Evolutionary conservation across 768 basidiomycete species (phyloP).

Genomic region (Phylloporus scabripes): DNA sequence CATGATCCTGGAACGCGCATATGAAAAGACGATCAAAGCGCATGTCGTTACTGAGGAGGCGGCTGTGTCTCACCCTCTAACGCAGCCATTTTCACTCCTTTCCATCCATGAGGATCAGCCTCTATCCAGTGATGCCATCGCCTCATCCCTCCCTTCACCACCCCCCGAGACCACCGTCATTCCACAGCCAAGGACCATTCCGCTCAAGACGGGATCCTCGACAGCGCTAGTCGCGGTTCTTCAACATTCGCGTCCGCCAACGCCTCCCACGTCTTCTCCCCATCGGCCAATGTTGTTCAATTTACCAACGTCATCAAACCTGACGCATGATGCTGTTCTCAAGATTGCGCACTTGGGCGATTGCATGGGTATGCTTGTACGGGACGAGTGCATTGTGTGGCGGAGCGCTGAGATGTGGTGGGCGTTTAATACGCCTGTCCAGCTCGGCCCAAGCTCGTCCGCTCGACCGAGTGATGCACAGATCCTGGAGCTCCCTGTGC

Average conservation of each 20-base stretch:
- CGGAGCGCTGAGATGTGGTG: slow-evolving; percentile 94
- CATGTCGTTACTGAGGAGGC: slow-evolving; percentile 41
- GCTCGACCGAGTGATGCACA: slow-evolving; percentile 65
- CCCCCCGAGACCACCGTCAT: slow-evolving; percentile 16
- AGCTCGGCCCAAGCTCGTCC: slow-evolving; percentile 57
- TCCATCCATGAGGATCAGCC: slow-evolving; percentile 22
- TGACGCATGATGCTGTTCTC: slow-evolving; percentile 53
- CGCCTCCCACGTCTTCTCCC: slow-evolving; percentile 12
- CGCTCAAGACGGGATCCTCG: slow-evolving; percentile 56
- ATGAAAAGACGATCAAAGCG: slow-evolving; percentile 57
- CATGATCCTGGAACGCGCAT: slow-evolving; percentile 63
- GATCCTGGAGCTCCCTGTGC: slow-evolving; percentile 62
- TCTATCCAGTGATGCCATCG: neutral
- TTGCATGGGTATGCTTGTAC: slow-evolving; percentile 82
- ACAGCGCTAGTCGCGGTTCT: slow-evolving; percentile 65
- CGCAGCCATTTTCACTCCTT: slow-evolving; percentile 11
- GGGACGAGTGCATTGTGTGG: slow-evolving; percentile 75
- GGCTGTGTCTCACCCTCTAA: slow-evolving; percentile 1
- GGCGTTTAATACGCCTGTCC: slow-evolving; percentile 63
- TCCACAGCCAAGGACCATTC: slow-evolving; percentile 25
- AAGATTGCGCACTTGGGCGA: slow-evolving; percentile 84
- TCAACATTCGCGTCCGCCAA: slow-evolving; percentile 34
- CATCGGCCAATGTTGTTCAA: slow-evolving; percentile 18
- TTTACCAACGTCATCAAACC: slow-evolving; percentile 26
- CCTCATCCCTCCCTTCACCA: neutral